Percentiles rank a stretch among this genome's conserved stretches.
These are phyloP conservation scores for Trichoderma afroharzianum DNA, from an alignment of 2,329 filamentous ascomycete species.

Conservation along the genomic window DNA sequence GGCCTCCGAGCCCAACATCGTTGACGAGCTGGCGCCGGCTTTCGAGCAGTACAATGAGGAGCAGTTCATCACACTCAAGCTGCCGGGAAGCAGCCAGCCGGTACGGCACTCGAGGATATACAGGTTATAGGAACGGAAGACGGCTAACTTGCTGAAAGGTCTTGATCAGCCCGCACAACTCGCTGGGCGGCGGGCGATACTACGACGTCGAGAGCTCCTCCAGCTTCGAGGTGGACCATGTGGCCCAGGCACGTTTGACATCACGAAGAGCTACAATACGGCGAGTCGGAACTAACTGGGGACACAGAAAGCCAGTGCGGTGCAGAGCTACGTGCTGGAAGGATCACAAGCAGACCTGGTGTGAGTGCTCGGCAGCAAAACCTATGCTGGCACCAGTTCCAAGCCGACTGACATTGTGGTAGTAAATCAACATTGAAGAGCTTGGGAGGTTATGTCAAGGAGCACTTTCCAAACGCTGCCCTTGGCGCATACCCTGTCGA, in stretches of 20 bases:
- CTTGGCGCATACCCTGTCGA: constrained; percentile 80
- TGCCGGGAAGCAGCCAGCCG: constrained; percentile 75
- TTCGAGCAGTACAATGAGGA: constrained; percentile 96
- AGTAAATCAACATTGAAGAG: constrained; percentile 78
- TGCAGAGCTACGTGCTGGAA: constrained; percentile 76
- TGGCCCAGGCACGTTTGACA: constrained; percentile 57
- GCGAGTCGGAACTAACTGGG: constrained; percentile 19
- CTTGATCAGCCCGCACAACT: constrained; percentile 83
- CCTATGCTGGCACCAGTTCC: neutral
- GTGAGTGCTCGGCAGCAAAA: constrained; percentile 52
- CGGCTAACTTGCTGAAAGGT: constrained; percentile 45
- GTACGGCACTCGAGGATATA: constrained; percentile 23
- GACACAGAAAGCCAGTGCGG: constrained; percentile 70
- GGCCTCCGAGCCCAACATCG: constrained; percentile 61
- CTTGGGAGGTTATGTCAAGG: constrained; percentile 69
- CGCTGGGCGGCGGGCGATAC: constrained; percentile 75
- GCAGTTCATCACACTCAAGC: constrained; percentile 83
- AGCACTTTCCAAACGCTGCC: constrained; percentile 82
- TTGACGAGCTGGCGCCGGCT: constrained; percentile 72
- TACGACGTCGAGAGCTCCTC: constrained; percentile 85
- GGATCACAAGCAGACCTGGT: constrained; percentile 73
- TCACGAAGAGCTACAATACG: neutral
- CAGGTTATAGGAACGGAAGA: neutral
- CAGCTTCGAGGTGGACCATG: constrained; percentile 86
- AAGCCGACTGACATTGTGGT: neutral